Conservation (phyloP, 306 rosid species). For the Prinsepia uniflora region DNA sequence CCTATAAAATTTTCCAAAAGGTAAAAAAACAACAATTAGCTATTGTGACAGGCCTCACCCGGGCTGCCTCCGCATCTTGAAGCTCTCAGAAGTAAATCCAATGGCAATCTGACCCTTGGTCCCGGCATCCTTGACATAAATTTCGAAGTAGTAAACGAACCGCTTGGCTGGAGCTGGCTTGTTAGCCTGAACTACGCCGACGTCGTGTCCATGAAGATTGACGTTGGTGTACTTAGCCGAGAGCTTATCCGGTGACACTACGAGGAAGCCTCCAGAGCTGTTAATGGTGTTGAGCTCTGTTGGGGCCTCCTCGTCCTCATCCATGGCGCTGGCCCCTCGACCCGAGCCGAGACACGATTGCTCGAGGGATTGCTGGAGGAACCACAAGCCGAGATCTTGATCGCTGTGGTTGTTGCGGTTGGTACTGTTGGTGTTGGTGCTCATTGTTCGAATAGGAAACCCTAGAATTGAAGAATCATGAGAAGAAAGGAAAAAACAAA, state of each 20-base stretch:
- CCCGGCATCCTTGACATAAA: constrained; percentile 85
- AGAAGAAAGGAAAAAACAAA: neutral
- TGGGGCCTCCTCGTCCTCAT: constrained; percentile 69
- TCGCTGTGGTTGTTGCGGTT: neutral
- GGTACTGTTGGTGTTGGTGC: constrained; percentile 25
- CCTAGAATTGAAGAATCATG: constrained; percentile 40
- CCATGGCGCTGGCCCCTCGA: constrained; percentile 34
- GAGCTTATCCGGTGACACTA: constrained; percentile 76
- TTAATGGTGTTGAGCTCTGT: constrained; percentile 83
- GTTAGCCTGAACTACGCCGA: constrained; percentile 86
- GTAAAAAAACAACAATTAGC: neutral
- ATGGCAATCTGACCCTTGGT: constrained; percentile 79
- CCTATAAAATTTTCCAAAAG: neutral
- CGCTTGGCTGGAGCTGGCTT: constrained; percentile 76
- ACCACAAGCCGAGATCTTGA: constrained; percentile 60
- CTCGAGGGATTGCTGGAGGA: constrained; percentile 60
- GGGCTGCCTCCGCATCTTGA: constrained; percentile 97
- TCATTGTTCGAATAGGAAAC: constrained; percentile 37
- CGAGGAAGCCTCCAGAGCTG: constrained; percentile 90
- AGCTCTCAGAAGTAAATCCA: constrained; percentile 80
- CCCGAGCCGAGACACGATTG: constrained; percentile 43
- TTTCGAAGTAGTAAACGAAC: constrained; percentile 82
- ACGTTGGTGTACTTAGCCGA: constrained; percentile 69
- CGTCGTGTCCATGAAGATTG: constrained; percentile 88
- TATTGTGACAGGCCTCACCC: constrained; percentile 40